Evolutionary conservation across 176 grass and related monocot genomes (phyloP), one percentile per base, ranked within the genome.

Genomic region (Canna indica): DNA sequence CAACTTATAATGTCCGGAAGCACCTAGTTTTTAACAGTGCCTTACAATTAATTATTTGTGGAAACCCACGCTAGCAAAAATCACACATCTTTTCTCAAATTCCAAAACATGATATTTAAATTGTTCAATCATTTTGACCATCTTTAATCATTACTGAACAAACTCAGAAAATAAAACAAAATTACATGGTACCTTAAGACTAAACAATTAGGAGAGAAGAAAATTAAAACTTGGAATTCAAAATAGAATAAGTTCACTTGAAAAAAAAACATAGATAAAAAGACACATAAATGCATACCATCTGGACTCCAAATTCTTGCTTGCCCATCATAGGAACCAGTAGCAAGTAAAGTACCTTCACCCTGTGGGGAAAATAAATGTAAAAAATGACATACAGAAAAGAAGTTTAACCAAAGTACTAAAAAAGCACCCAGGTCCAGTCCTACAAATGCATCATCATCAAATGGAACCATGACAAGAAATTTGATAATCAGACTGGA

Each of bases 301-400:
- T 97, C 94, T 36, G 75, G 88, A 76, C 82, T 91, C 94, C 94
- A 97, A 75, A 97, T 83, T 79, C 94, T 86, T 61, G 94, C 94
- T 64, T 97, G 94, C 8, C 94, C 94, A 82, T 97, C 94, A 57
- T 97, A 97, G 35, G 94, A 97, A 62, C 94, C 94, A 44, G 94
- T 97, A 63, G 94, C 94, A 36, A 97, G 72, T 47, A 90, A 78
- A 68, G 86, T 87, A 72, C 94, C 94, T 81, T 97, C 94, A 56
- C 76, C 88, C 91, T 90, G 60, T 8, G 65, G 56, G 18, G 66
- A 8, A 81, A 66, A 53, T n/a, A 72, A n/a, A 69, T 5, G 46
- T n/a, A n/a, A 75, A 79, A 60, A n/a, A 26, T 73, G 63, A 78
- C 35, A 34, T 30, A 70, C 34, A n/a, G 20, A 77, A 77, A 70